Conservation (phyloP, 495 filamentous ascomycete species). For the Lichenothelia convexa region DNA sequence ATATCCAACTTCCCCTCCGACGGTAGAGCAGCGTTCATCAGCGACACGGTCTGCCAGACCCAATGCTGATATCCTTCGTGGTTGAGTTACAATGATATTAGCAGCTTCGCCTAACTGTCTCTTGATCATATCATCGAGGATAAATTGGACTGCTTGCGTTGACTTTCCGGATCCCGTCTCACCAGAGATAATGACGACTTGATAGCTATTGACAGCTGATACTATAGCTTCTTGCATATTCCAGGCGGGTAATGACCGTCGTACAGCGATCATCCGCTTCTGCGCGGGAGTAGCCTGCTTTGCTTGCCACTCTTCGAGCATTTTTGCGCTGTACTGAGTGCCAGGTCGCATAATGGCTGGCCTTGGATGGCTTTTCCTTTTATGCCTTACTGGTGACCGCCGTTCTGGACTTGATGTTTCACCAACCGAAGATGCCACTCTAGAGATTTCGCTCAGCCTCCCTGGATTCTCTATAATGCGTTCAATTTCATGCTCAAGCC, state of each 20-base stretch:
- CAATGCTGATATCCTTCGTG: slow-evolving; percentile 81
- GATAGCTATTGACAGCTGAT: slow-evolving; percentile 46
- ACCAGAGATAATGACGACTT: slow-evolving; percentile 89
- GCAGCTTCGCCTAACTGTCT: slow-evolving; percentile 51
- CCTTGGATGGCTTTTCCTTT: slow-evolving; percentile 7
- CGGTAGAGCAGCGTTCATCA: slow-evolving; percentile 63
- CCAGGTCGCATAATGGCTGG: slow-evolving; percentile 22
- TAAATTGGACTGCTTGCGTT: slow-evolving; percentile 90
- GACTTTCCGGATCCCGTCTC: slow-evolving; percentile 96
- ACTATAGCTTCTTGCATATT: slow-evolving; percentile 59
- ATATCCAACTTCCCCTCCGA: slow-evolving; percentile 87
- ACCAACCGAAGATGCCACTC: slow-evolving; percentile 31
- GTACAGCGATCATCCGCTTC: slow-evolving; percentile 47
- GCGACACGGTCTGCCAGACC: slow-evolving; percentile 87
- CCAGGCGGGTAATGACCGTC: slow-evolving; percentile 76
- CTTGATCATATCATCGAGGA: slow-evolving; percentile 79
- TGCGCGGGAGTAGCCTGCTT: slow-evolving; percentile 39
- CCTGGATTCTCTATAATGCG: slow-evolving; percentile 67
- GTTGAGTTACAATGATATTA: slow-evolving; percentile 95
- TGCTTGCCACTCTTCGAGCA: slow-evolving; percentile 33
- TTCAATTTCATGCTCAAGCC: slow-evolving; percentile 65
- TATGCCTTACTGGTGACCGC: slow-evolving; percentile 2
- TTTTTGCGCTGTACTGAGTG: slow-evolving; percentile 23
- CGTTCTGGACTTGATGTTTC: slow-evolving; percentile 19
- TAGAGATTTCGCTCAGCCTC: slow-evolving; percentile 60